Evolutionary conservation across 129 eudicot species (phyloP), one percentile per base, ranked within the genome.

Genomic region (Pulicaria dysenterica): DNA sequence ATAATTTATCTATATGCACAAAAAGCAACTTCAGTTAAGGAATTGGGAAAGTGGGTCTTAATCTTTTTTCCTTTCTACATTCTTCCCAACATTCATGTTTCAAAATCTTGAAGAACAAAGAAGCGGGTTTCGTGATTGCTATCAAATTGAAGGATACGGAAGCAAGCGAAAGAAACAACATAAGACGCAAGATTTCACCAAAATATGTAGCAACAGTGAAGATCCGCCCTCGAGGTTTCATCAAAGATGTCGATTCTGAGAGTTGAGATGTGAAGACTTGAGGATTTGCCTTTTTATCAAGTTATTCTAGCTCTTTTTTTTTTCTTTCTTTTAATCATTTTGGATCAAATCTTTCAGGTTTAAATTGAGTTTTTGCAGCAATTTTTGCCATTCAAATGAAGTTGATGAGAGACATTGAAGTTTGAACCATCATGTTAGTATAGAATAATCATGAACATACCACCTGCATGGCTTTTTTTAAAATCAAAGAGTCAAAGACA

Each of bases 31-130:
- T 3, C 62, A 40, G 6, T 24, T 51, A 53, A 31, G 60, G 44
- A 40, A 46, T 68, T 77, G 53, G 53, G 66, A 62, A 72, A 72
- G 58, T 57, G 48, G 36, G 55, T 72, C 57, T 72, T 46, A 36
- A 44, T 72, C 67, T 9, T 72, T 67, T 58, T 58, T 24, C n/a
- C 64, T 10, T 58, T 14, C 24, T 46, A 53, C 73, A 46, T 67
- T 48, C 62, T 48, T 76, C 69, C 69, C 73, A 24, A 58, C 50
- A 68, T 76, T 58, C 61, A 47, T 38, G 57, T 69, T 59, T 67
- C 24, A 37, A 67, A 6, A 76, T 75, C 64, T 75, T 57, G 74
- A 57, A 57, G 68, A 34, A 16, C 64, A 45, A 76, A 67, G 68
- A 66, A 75, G 72, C 64, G 15, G 68, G 11, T 36, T 67, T 76